Conservation (phyloP, 805 yeast species). For the Yarrowia osloensis region DNA sequence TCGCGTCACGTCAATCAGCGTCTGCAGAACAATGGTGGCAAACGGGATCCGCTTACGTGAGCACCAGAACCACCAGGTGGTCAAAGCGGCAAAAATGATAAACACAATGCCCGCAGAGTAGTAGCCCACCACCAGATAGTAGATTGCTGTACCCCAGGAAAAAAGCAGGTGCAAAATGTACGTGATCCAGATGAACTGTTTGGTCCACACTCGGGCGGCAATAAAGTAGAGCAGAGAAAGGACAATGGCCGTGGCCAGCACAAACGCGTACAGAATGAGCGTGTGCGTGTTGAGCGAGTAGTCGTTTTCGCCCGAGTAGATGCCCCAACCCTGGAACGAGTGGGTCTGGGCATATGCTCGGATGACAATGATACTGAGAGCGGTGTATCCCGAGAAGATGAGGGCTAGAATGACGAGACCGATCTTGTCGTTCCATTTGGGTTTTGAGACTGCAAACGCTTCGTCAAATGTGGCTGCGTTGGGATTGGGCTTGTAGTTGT, state of each 20-base stretch:
- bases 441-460: slow-evolving; percentile 64
- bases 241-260: slow-evolving; percentile 59
- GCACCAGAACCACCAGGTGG: slow-evolving; percentile 72
- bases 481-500: slow-evolving; percentile 35
- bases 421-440: slow-evolving; percentile 66
- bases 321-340: slow-evolving; percentile 60
- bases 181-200: slow-evolving; percentile 66
- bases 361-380: slow-evolving; percentile 67
- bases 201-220: slow-evolving; percentile 66
- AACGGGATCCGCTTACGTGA: slow-evolving; percentile 72
- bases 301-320: slow-evolving; percentile 53
- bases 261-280: slow-evolving; percentile 66
- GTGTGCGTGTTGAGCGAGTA: slow-evolving; percentile 77
- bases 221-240: slow-evolving; percentile 58
- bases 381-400: slow-evolving; percentile 65
- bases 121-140: slow-evolving; percentile 64
- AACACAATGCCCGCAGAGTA: slow-evolving; percentile 82
- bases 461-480: slow-evolving; percentile 58
- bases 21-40: slow-evolving; percentile 66
- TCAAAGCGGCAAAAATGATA: slow-evolving; percentile 61
- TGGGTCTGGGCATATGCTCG: slow-evolving; percentile 61
- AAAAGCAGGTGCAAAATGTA: slow-evolving; percentile 65
- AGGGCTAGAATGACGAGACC: slow-evolving; percentile 48
- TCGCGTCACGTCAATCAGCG: slow-evolving; percentile 76
- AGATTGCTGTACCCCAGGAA: slow-evolving; percentile 76